Percentiles rank a stretch among this genome's conserved stretches.
phyloP scores from a whole-genome alignment of 2,329 filamentous ascomycete genomes.

The Colletotrichum lupini region DNA sequence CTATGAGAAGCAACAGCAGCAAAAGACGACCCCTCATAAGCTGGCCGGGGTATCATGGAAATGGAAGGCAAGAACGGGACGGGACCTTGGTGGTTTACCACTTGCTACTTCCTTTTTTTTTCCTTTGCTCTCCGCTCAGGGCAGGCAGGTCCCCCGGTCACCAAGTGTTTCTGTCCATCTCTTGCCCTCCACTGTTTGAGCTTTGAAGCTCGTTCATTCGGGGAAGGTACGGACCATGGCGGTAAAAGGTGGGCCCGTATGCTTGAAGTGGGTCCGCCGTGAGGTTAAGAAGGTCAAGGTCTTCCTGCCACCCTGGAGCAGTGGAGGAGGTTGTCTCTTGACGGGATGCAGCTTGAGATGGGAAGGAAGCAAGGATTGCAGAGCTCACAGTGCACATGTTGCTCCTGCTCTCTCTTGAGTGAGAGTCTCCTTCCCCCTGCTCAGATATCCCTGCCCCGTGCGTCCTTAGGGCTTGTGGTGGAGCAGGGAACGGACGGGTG shows the following conservation, averaged over 20 bases:
- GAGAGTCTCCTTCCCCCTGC: not conserved
- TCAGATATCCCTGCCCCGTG: not conserved
- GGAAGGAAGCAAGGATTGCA: not conserved
- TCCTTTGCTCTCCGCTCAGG: not conserved
- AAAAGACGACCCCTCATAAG: conserved; percentile 19
- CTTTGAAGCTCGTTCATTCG: conserved; percentile 17
- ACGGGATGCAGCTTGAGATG: not conserved
- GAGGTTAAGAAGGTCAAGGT: not conserved
- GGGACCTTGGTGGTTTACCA: conserved; percentile 5
- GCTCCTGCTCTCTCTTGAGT: not conserved
- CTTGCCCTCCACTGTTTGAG: conserved; percentile 11
- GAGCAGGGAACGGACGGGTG: conserved; percentile 14
- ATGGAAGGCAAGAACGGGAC: not conserved
- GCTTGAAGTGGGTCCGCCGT: not conserved
- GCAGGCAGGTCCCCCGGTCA: not conserved
- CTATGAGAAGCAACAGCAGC: conserved; percentile 25
- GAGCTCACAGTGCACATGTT: conserved; percentile 1
- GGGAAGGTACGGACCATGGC: conserved; percentile 21
- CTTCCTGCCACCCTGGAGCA: not conserved
- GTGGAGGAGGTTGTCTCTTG: not conserved
- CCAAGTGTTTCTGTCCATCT: not conserved
- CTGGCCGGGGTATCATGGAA: not conserved
- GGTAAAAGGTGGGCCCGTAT: conserved; percentile 10
- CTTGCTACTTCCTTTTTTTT: not conserved
- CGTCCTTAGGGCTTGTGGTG: conserved; percentile 1